Percentiles rank a stretch among this genome's conserved stretches.
phyloP scores from a whole-genome alignment of 1,284 basidiomycete genomes.

The Cutaneotrichosporon cutaneum region DNA sequence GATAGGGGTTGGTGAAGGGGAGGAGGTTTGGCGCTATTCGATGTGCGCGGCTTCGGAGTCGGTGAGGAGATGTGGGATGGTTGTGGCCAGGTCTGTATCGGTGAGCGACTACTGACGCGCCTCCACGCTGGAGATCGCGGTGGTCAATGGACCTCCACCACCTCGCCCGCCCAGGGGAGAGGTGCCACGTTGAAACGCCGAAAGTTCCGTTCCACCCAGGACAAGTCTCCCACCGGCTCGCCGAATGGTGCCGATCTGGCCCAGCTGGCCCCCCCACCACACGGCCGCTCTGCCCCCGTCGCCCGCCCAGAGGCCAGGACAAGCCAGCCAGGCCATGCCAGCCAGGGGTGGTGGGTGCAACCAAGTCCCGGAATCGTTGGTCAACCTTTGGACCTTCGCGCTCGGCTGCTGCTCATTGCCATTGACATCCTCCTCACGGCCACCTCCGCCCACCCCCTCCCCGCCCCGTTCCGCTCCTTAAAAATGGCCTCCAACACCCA shows the following conservation, averaged over 20 bases:
- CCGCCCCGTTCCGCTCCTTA: slow-evolving; percentile 16
- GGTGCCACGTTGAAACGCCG: slow-evolving; percentile 9
- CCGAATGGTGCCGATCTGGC: slow-evolving; percentile 1
- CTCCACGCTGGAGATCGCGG: neutral
- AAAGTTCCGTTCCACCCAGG: neutral
- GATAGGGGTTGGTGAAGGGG: neutral
- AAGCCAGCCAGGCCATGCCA: too few species aligned
- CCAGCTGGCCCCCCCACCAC: neutral
- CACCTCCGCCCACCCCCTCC: slow-evolving; percentile 2
- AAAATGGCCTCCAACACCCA: slow-evolving; percentile 51
- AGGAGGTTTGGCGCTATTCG: neutral
- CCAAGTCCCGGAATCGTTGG: too few species aligned
- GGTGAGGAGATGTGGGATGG: neutral
- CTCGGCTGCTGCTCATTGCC: slow-evolving; percentile 5
- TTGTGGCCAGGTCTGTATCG: neutral
- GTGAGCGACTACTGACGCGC: neutral
- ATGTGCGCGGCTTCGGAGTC: neutral
- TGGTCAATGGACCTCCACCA: neutral
- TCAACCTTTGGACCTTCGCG: too few species aligned
- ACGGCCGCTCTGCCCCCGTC: neutral
- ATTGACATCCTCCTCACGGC: slow-evolving; percentile 1
- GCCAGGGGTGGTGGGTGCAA: too few species aligned
- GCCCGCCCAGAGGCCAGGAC: too few species aligned
- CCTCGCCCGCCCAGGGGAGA: neutral
- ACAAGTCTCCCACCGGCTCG: neutral